Conservation (phyloP, 257 asterid genomes). For the Eucommia ulmoides region DNA sequence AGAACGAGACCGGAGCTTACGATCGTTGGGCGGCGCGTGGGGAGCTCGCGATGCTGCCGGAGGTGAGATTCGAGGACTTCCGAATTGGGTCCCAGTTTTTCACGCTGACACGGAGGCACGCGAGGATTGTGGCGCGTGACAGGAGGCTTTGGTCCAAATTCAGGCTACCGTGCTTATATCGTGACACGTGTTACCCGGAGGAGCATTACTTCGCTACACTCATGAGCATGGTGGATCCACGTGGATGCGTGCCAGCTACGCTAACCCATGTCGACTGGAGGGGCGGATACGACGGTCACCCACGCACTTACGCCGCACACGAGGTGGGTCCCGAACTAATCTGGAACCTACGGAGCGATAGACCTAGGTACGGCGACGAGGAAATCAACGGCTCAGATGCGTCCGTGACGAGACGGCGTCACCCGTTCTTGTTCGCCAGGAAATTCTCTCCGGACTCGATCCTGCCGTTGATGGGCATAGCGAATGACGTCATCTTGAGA, state of each 20-base stretch:
- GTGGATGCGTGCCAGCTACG: conserved; percentile 51
- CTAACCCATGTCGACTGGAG: conserved; percentile 77
- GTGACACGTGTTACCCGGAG: conserved; percentile 67
- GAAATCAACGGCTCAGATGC: conserved; percentile 21
- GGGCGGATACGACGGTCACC: conserved; percentile 44
- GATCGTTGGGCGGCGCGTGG: conserved; percentile 86
- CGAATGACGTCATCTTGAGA: conserved; percentile 33
- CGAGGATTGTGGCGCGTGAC: conserved; percentile 42
- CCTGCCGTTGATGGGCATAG: conserved; percentile 25
- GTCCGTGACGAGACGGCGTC: conserved; percentile 16
- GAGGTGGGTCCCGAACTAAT: conserved; percentile 49
- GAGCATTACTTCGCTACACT: conserved; percentile 80
- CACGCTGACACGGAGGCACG: conserved; percentile 50
- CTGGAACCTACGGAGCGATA: conserved; percentile 9
- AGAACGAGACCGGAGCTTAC: conserved; percentile 50
- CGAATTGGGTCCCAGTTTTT: conserved; percentile 85
- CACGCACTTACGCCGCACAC: conserved; percentile 26
- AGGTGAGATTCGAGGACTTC: conserved; percentile 39
- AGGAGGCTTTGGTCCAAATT: conserved; percentile 55
- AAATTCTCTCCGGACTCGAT: conserved; percentile 38
- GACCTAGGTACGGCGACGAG: conserved; percentile 53
- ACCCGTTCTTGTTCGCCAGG: conserved; percentile 66
- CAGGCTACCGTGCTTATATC: conserved; percentile 36
- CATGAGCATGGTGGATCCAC: conserved; percentile 56
- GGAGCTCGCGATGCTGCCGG: conserved; percentile 50